Conservation (phyloP, 345 rosid species). For the Populus davidiana region DNA sequence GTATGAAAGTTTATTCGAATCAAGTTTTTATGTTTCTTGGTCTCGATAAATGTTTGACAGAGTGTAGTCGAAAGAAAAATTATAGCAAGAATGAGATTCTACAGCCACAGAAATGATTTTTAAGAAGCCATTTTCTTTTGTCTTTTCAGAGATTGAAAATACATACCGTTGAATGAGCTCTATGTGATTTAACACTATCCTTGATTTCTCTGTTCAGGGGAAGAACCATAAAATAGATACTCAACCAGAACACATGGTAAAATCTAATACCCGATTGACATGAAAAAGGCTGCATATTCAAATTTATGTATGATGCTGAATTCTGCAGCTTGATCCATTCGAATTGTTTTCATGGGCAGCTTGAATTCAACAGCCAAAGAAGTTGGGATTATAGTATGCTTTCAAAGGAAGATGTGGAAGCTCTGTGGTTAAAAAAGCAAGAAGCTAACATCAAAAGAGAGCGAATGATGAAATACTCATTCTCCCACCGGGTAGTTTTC, state of each 20-base stretch:
- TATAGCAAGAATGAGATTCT: not conserved
- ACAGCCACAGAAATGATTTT: not conserved
- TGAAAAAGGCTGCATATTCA: not conserved
- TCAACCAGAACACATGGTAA: constrained; percentile 5
- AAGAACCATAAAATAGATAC: not conserved
- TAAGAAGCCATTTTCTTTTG: not conserved
- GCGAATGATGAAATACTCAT: constrained; percentile 73
- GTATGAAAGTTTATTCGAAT: constrained; percentile 19
- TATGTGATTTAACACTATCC: not conserved
- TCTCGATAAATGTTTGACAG: not conserved
- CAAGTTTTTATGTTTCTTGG: not conserved
- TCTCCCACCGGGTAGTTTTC: constrained; percentile 62
- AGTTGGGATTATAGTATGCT: constrained; percentile 60
- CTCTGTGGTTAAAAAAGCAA: constrained; percentile 53
- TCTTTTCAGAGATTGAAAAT: not conserved
- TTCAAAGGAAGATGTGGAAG: constrained; percentile 59
- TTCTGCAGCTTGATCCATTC: not conserved
- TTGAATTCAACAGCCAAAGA: constrained; percentile 37
- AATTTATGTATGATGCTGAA: not conserved
- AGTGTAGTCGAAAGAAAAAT: not conserved
- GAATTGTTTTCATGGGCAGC: constrained; percentile 20
- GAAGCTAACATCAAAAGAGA: constrained; percentile 62
- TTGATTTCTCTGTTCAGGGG: constrained; percentile 8
- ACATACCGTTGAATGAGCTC: not conserved
- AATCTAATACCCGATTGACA: not conserved